Conservation (phyloP, 495 filamentous ascomycete species). For the Opeltia flavorubescens region DNA sequence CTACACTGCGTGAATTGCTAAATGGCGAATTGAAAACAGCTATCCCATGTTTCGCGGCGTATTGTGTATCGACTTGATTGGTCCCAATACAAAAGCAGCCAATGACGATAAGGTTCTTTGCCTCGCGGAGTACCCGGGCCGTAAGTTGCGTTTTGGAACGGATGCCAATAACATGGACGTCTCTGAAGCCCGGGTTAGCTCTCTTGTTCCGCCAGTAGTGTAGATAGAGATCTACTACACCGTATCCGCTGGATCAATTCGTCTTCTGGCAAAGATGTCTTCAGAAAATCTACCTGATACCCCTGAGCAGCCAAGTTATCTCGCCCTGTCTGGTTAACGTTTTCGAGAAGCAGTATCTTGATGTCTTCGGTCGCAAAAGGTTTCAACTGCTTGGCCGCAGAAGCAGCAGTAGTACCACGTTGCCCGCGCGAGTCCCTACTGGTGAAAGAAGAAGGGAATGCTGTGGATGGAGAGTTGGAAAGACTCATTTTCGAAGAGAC, state of each 20-base stretch:
- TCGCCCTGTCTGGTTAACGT: slow-evolving; percentile 80
- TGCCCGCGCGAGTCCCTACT: slow-evolving; percentile 3
- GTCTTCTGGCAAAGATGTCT: slow-evolving; percentile 79
- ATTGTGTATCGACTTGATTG: slow-evolving; percentile 91
- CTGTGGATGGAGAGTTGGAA: slow-evolving; percentile 47
- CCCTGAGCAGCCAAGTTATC: slow-evolving; percentile 74
- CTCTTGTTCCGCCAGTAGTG: slow-evolving; percentile 1
- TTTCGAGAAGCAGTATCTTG: slow-evolving; percentile 91
- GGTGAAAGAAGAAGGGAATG: slow-evolving; percentile 49
- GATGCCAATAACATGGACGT: slow-evolving; percentile 96
- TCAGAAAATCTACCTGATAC: slow-evolving; percentile 89
- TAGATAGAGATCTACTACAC: slow-evolving; percentile 34
- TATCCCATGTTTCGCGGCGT: slow-evolving; percentile 82
- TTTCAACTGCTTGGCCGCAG: slow-evolving; percentile 66
- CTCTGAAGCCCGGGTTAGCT: slow-evolving; percentile 30
- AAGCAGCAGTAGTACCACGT: slow-evolving; percentile 10
- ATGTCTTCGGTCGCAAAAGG: slow-evolving; percentile 91
- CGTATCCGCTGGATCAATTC: slow-evolving; percentile 93
- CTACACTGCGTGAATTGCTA: slow-evolving; percentile 92
- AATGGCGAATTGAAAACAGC: slow-evolving; percentile 99
- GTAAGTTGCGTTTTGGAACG: slow-evolving; percentile 95
- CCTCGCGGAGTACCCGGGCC: slow-evolving; percentile 69
- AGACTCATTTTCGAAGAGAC: slow-evolving; percentile 34
- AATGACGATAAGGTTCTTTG: slow-evolving; percentile 86
- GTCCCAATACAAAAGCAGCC: slow-evolving; percentile 99